Conservation (phyloP, 495 filamentous ascomycete species). For the Penicillium waksmanii region DNA sequence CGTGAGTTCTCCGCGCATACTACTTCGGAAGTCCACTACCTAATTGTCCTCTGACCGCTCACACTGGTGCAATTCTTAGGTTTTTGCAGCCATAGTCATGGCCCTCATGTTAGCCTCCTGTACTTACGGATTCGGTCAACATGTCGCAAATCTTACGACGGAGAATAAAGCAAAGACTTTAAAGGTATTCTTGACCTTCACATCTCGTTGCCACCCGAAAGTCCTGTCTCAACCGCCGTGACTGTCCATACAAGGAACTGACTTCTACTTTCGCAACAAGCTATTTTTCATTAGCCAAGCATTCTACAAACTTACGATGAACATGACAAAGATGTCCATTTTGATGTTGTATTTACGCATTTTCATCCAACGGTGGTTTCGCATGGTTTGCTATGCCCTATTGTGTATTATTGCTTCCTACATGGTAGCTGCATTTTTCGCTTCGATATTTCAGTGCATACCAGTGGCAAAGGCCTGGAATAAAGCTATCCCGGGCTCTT, state of each 20-base stretch:
- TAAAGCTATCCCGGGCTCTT: conserved; percentile 33
- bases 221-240: background rate
- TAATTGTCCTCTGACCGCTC: background rate
- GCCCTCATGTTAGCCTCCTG: conserved; percentile 18
- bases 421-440: conserved; percentile 43
- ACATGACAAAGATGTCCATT: conserved; percentile 43
- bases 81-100: conserved; percentile 17
- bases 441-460: conserved; percentile 47
- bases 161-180: conserved; percentile 10
- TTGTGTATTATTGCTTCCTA: conserved; percentile 20
- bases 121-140: conserved; percentile 19
- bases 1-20: background rate
- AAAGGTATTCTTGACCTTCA: conserved; percentile 11
- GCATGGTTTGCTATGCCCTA: background rate
- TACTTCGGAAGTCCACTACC: background rate
- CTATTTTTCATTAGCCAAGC: conserved; percentile 34
- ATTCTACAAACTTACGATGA: conserved; percentile 41
- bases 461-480: conserved; percentile 46
- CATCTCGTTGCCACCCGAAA: background rate
- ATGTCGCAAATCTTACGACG: conserved; percentile 14
- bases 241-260: background rate
- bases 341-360: conserved; percentile 45
- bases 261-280: conserved; percentile 8
- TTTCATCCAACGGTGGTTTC: conserved; percentile 25
- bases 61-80: background rate